Conservation (phyloP, 306 rosid genomes). For the Trifolium dubium region DNA sequence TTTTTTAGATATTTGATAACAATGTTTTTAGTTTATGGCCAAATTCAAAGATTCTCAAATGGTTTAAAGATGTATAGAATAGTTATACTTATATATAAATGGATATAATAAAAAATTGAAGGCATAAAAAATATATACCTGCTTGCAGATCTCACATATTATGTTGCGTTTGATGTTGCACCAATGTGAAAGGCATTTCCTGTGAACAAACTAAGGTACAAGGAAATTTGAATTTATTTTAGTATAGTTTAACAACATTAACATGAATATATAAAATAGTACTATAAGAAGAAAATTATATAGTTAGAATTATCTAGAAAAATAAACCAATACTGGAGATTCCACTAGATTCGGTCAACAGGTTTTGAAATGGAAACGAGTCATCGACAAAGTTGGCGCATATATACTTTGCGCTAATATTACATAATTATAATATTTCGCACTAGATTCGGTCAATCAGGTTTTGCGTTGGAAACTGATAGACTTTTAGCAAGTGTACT, state of each 20-base stretch:
- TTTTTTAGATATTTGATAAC: too few species aligned
- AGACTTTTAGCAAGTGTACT: too few species aligned
- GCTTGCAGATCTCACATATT: conserved; percentile 43
- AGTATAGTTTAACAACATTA: not conserved
- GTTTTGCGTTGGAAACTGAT: too few species aligned
- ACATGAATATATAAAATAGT: not conserved
- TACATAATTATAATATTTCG: too few species aligned
- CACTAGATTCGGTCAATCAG: too few species aligned
- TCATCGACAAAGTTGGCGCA: too few species aligned
- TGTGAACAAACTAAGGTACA: conserved; percentile 41
- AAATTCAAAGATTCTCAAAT: not conserved
- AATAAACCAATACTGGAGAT: not conserved
- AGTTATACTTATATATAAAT: not conserved
- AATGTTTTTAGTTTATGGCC: not conserved
- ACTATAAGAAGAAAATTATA: not conserved
- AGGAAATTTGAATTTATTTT: conserved; percentile 10
- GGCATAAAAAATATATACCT: conserved; percentile 22
- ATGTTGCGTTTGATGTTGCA: conserved; percentile 14
- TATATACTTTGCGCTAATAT: too few species aligned
- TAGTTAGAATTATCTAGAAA: too few species aligned
- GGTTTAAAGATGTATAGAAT: not conserved
- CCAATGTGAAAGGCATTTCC: conserved; percentile 32
- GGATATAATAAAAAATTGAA: not conserved
- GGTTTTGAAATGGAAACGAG: too few species aligned
- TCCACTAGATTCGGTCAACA: too few species aligned